Base-by-base conservation (phyloP, 148 eudicot genomes). In the Mesembryanthemum crystallinum region DNA sequence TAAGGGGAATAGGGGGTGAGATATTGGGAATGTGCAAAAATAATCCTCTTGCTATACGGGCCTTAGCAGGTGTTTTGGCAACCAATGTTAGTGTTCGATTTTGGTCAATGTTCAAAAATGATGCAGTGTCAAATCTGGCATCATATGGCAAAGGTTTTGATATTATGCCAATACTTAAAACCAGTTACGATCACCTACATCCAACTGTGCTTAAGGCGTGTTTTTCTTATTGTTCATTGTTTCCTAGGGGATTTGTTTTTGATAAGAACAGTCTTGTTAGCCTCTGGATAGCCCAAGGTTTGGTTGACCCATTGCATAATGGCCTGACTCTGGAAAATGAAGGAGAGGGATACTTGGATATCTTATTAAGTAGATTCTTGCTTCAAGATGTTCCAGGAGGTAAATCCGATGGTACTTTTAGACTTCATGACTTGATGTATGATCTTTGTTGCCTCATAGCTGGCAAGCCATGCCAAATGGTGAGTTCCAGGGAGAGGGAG, bases 141-240 rank as follows among this genome's bases (percentile, higher is more conserved):
- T 5, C 24, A 21, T 1, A 64, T 35, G 27, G 15, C 21, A 35
- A n/a, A 18, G 15, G 12, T 1, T 18, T 13, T 63, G n/a, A 64
- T 13, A 21, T 64, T 45, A 64, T 64, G 45, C 45, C 68, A 8
- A 64, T 33, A 64, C 47, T 64, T 3, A 18, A 30, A 64, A 21
- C 15, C 25, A 64, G 68, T 7, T 64, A 64, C 17, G 68, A 64
- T 35, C 5, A 35, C 47, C 68, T 64, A 0, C 1, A 21, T 33
- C 68, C 68, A 5, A 35, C 3, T 24, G 23, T 18, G 45, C 45
- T 64, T 9, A 64, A 64, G 47, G 37, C 68, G 12, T 64, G 68
- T 15, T 64, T 64, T 64, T 64, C 68, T 9, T 64, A 64, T 9
- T 64, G 68, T 24, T 64, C 68, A 64, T 64, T 64, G 68, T 64